Base-by-base conservation (phyloP, 2,329 filamentous ascomycete species). In the Shiraia bambusicola region DNA sequence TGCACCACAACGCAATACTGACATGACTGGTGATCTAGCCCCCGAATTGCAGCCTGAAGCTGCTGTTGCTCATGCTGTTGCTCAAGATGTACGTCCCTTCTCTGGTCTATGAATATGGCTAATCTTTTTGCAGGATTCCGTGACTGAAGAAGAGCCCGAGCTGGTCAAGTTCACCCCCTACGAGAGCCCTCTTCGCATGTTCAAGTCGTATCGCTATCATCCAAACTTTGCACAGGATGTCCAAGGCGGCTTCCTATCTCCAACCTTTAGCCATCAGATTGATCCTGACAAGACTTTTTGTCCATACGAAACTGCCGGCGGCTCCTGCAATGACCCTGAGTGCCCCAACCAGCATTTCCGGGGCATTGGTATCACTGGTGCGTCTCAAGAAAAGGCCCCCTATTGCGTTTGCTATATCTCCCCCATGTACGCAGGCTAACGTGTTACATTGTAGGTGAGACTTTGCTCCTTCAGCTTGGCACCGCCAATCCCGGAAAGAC, bases 231-330 rank as follows among this genome's bases (percentile, higher is more conserved):
- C 76, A 52, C 69, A 85, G 35, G 74, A 81, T 42, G 83, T 95
- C 42, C 66, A 81, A 41, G 86, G 84, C 49, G 92, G 92, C 30
- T 85, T 90, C 63, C 84, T 86, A 63, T 97, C 93, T 51, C 77
- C 94, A 74, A 97, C 91, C 30, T 97, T 92, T 72, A 96, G 88
- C 72, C 88, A 95, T 70, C 85, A 84, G 56, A 95, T 98, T 69
- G 83, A 96, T 65, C 77, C 83, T 16, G 76, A 81, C 47, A 83
- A 80, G 56, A 79, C 81, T 48, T 63, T 97, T 34, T 98, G 93
- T 69, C 84, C 82, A 27, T 85, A 81, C 58, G 88, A 95, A 68
- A 72, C 87, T 49, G 76, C 77, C 34, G 83, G 83, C 37, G 82
- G 82, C 47, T 73, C 76, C 53, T 97, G 93, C 78, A 84, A 85